A percentile compares a stretch with the other conserved stretches of the same genome.
phyloP scores from a whole-genome alignment of 1,284 basidiomycete genomes.

The Meripilus lineatus region DNA sequence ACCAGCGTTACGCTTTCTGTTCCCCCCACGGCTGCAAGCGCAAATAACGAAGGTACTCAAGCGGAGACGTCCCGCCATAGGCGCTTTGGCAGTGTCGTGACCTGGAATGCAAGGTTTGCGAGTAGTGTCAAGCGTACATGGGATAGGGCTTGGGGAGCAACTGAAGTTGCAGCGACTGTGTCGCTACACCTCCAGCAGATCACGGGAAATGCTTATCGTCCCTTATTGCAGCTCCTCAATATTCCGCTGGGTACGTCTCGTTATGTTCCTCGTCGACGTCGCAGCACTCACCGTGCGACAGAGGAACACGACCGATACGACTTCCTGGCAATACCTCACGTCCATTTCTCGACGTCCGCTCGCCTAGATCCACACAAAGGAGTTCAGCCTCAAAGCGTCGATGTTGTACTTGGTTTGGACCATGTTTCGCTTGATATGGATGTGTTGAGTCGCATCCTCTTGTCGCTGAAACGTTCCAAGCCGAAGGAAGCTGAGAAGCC shows the following conservation, averaged over 20 bases:
- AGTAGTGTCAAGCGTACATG: conserved; percentile 58
- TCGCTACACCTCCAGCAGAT: conserved; percentile 47
- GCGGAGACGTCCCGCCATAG: conserved; percentile 14
- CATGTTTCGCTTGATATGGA: conserved; percentile 46
- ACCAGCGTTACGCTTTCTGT: conserved; percentile 44
- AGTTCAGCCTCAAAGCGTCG: conserved; percentile 50
- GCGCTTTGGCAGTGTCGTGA: conserved; percentile 42
- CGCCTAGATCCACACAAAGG: conserved; percentile 55
- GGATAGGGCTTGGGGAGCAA: conserved; percentile 62
- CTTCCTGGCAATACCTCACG: conserved; percentile 41
- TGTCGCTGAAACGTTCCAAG: conserved; percentile 15
- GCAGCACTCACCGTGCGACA: conserved; percentile 5
- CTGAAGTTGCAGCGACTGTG: conserved; percentile 48
- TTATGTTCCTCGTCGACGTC: neutral
- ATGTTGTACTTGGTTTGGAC: conserved; percentile 41
- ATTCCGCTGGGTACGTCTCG: conserved; percentile 5
- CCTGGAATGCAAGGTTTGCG: conserved; percentile 56
- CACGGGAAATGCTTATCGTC: conserved; percentile 33
- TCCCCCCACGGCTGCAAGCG: neutral
- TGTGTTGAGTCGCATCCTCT: conserved; percentile 35
- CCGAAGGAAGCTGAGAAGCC: neutral
- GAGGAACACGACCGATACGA: conserved; percentile 20
- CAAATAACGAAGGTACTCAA: neutral
- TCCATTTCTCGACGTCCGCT: conserved; percentile 43
- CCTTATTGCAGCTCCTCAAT: neutral